phyloP scores from a whole-genome alignment of 257 asterid species.

The Solanum rostratum region DNA sequence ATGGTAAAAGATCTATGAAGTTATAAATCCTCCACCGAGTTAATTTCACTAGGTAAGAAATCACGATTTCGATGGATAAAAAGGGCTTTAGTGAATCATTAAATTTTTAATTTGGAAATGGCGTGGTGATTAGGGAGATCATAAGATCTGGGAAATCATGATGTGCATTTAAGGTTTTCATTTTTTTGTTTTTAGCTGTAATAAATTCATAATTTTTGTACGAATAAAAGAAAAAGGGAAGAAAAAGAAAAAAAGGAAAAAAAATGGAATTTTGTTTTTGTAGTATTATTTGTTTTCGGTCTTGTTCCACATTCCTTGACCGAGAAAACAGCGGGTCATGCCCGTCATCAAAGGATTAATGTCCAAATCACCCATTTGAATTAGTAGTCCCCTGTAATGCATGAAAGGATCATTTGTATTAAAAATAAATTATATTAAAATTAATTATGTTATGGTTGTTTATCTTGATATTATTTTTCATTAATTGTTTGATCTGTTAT shows the following conservation, averaged over 20 bases:
- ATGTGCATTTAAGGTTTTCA: background rate
- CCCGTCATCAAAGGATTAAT: background rate
- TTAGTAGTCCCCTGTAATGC: background rate
- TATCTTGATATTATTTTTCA: background rate
- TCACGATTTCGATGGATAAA: background rate
- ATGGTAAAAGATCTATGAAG: background rate
- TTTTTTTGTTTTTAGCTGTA: background rate
- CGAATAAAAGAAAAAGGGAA: background rate
- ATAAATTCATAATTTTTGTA: background rate
- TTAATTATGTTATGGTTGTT: background rate
- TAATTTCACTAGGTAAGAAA: background rate
- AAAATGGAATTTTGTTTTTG: background rate
- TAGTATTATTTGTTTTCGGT: background rate
- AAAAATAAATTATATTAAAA: background rate
- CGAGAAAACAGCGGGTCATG: background rate
- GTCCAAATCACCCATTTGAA: background rate
- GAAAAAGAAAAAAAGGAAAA: background rate
- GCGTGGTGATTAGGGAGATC: background rate
- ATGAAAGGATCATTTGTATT: background rate
- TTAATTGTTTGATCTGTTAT: fast-evolving
- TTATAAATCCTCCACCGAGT: background rate
- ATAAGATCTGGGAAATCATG: background rate
- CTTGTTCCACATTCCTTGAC: background rate
- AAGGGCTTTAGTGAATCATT: background rate
- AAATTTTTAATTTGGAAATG: background rate